A percentile compares a stretch with the other conserved stretches of the same genome.
phyloP scores from a whole-genome alignment of 495 filamentous ascomycete genomes.

The Xylaria sp. region DNA sequence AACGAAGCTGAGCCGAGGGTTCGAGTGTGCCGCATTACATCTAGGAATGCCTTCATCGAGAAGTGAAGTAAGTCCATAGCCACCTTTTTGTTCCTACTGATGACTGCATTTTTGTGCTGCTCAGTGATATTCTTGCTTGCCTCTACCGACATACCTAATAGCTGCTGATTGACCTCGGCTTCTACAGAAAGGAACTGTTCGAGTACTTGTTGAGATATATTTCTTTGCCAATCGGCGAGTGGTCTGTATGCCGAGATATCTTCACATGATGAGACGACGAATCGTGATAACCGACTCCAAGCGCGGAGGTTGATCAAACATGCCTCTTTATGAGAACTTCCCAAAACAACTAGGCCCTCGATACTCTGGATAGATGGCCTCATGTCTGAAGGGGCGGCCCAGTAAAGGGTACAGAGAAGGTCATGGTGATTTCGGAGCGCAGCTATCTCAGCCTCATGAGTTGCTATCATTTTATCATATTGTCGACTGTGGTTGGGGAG shows the following conservation, averaged over 20 bases:
- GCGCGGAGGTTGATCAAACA: slow-evolving; percentile 82
- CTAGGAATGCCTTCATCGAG: slow-evolving; percentile 49
- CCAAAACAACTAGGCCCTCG: slow-evolving; percentile 77
- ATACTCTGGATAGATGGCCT: slow-evolving; percentile 76
- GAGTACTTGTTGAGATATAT: slow-evolving; percentile 54
- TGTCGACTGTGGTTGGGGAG: slow-evolving; percentile 88
- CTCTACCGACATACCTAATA: slow-evolving; percentile 48
- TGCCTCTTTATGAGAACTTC: slow-evolving; percentile 81
- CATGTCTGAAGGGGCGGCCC: slow-evolving; percentile 74
- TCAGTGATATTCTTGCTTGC: slow-evolving; percentile 45
- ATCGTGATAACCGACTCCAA: slow-evolving; percentile 80
- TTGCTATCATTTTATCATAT: slow-evolving; percentile 80
- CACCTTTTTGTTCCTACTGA: slow-evolving; percentile 52
- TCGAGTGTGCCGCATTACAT: slow-evolving; percentile 46
- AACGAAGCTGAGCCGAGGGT: slow-evolving; percentile 47
- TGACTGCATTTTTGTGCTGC: slow-evolving; percentile 49
- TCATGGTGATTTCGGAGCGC: slow-evolving; percentile 93
- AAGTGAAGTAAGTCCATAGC: slow-evolving; percentile 53
- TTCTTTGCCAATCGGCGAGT: slow-evolving; percentile 74
- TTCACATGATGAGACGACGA: slow-evolving; percentile 69
- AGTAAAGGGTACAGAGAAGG: slow-evolving; percentile 87
- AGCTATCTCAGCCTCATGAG: slow-evolving; percentile 79
- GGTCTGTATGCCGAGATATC: slow-evolving; percentile 58
- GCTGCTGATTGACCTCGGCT: slow-evolving; percentile 56
- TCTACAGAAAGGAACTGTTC: slow-evolving; percentile 58